Evolutionary conservation across 805 yeast genomes (phyloP), one percentile per base, ranked within the genome.

Genomic region (Sugiyamaella floridensis): DNA sequence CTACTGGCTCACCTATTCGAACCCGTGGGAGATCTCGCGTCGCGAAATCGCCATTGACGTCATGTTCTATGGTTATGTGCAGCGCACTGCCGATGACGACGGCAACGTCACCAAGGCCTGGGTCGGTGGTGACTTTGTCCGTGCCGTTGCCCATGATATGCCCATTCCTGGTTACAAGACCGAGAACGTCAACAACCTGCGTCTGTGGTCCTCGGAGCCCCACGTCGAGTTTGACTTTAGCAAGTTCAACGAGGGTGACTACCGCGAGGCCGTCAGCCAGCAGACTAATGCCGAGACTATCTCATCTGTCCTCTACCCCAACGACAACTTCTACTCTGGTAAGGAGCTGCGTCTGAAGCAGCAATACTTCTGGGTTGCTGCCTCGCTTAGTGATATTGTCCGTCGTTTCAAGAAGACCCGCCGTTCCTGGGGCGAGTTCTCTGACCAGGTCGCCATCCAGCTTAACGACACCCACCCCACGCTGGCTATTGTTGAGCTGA

Each of bases 351-450:
- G 97, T 67, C 79, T 89, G 69, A 90, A 90, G 71, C 97, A 89
- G 74, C 97, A 89, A 71, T 90, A 89, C 71, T 90, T 89, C 72
- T 89, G 97, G 97, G 96, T 90, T 50, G 83, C 95, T 49, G 97
- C 97, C 34, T 87, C 96, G 14, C 77, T 90, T 60, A 89, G 86
- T 63, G 97, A 89, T 68, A 89, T 89, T 60, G 81, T 89, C 43
- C 83, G 97, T 67, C 80, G 97, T 64, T 89, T 86, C 73, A 84
- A 89, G 70, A 90, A 90, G 72, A 69, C 82, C 51, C 78, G 78
- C 61, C 76, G 81, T 62, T 79, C 89, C 46, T 89, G 96, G 95
- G 64, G 76, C 37, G 89, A 85, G 66, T 86, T 89, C 67, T 81
- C 96, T 16, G 92, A 86, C 55, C 83, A 83, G 65, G 80, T 88